phyloP scores from a whole-genome alignment of 1,284 basidiomycete species.

The Trametes hirsuta region DNA sequence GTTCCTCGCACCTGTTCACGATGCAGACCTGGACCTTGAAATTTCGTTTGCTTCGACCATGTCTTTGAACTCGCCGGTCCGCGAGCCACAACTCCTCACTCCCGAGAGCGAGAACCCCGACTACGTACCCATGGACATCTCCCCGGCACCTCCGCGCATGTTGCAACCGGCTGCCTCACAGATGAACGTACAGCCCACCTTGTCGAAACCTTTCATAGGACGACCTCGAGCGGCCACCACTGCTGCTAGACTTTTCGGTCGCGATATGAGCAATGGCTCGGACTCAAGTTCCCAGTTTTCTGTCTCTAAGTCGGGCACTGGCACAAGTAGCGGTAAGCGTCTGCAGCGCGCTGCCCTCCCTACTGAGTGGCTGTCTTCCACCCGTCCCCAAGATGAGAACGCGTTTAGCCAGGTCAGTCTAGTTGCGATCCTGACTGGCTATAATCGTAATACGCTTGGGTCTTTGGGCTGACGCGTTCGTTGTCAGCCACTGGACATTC shows the following conservation, averaged over 20 bases:
- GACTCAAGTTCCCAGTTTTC: conserved; percentile 30
- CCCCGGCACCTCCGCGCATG: conserved; percentile 57
- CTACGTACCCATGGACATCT: conserved; percentile 73
- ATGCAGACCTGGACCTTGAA: conserved; percentile 70
- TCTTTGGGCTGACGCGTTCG: conserved; percentile 20
- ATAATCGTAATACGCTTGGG: neutral
- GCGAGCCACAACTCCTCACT: conserved; percentile 45
- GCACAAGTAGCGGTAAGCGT: conserved; percentile 50
- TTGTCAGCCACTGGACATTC: conserved; percentile 30
- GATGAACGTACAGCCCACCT: conserved; percentile 5
- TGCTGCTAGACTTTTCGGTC: conserved; percentile 67
- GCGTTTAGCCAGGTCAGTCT: conserved; percentile 37
- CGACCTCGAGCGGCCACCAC: conserved; percentile 39
- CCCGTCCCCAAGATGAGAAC: conserved; percentile 30
- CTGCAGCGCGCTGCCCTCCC: conserved; percentile 65
- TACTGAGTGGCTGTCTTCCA: conserved; percentile 55
- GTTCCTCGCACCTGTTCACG: conserved; percentile 58
- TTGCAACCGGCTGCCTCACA: conserved; percentile 18
- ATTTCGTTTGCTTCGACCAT: conserved; percentile 80
- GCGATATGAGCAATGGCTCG: conserved; percentile 62
- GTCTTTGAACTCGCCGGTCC: conserved; percentile 72
- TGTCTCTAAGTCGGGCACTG: conserved; percentile 42
- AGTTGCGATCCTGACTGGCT: conserved; percentile 13
- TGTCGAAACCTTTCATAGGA: conserved; percentile 14
- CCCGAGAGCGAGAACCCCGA: conserved; percentile 51